phyloP scores from a whole-genome alignment of 805 yeast genomes.

The Torulaspora franciscae region DNA sequence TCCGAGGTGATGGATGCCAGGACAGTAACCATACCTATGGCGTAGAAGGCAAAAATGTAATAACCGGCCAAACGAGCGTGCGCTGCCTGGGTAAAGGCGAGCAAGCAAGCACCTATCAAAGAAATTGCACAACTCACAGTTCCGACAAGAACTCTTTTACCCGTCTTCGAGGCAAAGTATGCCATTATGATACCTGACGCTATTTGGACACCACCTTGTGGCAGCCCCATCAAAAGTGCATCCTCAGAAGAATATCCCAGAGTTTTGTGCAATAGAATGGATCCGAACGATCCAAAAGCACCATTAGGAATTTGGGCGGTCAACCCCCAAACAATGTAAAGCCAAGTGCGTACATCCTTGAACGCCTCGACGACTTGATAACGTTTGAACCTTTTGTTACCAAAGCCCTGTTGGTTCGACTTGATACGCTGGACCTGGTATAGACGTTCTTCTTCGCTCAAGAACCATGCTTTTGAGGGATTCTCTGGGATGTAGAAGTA shows the following conservation, averaged over 20 bases:
- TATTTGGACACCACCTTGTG: conserved; percentile 45
- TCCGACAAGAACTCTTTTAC: conserved; percentile 29
- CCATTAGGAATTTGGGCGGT: conserved; percentile 48
- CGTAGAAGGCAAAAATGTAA: conserved; percentile 35
- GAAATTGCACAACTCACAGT: conserved; percentile 31
- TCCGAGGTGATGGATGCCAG: conserved; percentile 40
- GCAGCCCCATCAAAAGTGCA: conserved; percentile 43
- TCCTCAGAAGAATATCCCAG: conserved; percentile 41
- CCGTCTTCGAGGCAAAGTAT: conserved; percentile 19
- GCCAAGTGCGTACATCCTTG: conserved; percentile 46
- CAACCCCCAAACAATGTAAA: conserved; percentile 40
- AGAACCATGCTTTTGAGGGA: conserved; percentile 49
- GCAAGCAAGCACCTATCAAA: conserved; percentile 38
- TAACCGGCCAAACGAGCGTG: conserved; percentile 40
- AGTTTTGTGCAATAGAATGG: conserved; percentile 40
- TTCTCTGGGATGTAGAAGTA: conserved; percentile 50
- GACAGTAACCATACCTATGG: conserved; percentile 36
- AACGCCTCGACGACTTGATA: conserved; percentile 50
- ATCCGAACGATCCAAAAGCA: conserved; percentile 47
- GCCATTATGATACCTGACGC: conserved; percentile 28
- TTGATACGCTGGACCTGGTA: conserved; percentile 50
- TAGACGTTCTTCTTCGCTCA: conserved; percentile 42
- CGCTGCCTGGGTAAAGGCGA: conserved; percentile 40
- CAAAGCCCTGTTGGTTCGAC: conserved; percentile 52
- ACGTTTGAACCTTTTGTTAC: conserved; percentile 49